These are phyloP conservation scores for Quercus engelmannii DNA, from an alignment of 306 rosid species.

Conservation along the genomic window DNA sequence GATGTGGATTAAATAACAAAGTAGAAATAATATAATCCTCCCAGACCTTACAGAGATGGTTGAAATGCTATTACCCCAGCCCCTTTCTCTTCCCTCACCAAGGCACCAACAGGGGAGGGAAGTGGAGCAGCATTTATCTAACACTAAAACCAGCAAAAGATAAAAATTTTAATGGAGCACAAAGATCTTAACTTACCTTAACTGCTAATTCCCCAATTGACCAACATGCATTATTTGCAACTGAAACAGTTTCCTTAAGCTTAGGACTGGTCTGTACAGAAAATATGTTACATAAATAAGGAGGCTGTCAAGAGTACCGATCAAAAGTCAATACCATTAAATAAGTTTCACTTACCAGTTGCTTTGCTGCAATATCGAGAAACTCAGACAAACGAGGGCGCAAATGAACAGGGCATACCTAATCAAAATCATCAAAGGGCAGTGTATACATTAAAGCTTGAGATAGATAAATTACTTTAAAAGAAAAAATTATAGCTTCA, in stretches of 20 bases:
- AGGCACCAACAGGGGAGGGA: not conserved
- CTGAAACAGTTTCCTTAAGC: constrained; percentile 79
- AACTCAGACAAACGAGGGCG: constrained; percentile 78
- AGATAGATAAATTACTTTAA: not conserved
- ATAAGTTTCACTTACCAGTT: constrained; percentile 64
- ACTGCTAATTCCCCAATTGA: constrained; percentile 95
- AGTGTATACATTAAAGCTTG: constrained; percentile 10
- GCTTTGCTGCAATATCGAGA: constrained; percentile 85
- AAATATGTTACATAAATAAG: constrained; percentile 19
- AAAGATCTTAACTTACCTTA: constrained; percentile 55
- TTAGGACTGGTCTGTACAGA: constrained; percentile 66
- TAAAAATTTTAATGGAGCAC: not conserved
- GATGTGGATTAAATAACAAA: not conserved
- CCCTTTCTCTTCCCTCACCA: too few species aligned
- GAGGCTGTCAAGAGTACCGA: constrained; percentile 11
- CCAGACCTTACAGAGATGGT: not conserved
- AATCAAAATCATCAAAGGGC: constrained; percentile 25
- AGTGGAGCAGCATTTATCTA: not conserved
- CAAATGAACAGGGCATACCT: constrained; percentile 88
- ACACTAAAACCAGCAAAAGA: not conserved
- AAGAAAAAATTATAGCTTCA: not conserved
- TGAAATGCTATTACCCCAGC: not conserved
- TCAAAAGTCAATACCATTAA: not conserved
- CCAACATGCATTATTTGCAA: constrained; percentile 99
- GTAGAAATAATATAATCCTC: not conserved